Percentiles rank a stretch among this genome's conserved stretches.
These are phyloP conservation scores for Calonectria honghensis DNA, from an alignment of 2,329 filamentous ascomycete species.

Conservation along the genomic window DNA sequence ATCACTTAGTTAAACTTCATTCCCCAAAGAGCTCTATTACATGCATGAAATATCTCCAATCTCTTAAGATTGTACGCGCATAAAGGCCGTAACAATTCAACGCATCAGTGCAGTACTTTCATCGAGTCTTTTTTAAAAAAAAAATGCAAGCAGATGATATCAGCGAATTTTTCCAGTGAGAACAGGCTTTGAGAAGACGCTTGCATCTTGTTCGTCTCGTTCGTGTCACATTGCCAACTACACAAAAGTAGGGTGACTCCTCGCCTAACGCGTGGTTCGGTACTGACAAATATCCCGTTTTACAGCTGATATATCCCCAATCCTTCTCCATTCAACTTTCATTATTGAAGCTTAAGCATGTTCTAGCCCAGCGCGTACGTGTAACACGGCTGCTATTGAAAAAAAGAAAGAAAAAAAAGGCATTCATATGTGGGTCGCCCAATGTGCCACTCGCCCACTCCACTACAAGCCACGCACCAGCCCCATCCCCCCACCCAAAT, in stretches of 20 bases:
- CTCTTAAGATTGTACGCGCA: not conserved
- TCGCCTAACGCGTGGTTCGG: not conserved
- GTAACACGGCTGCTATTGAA: not conserved
- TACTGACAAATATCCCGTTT: not conserved
- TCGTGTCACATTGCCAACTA: too few relatives aligned
- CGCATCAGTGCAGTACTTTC: not conserved
- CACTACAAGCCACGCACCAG: constrained; percentile 22
- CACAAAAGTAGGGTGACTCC: too few relatives aligned
- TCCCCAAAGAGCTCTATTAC: not conserved
- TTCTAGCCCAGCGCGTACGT: not conserved
- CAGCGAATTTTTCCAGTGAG: too few relatives aligned
- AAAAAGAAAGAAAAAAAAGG: not conserved
- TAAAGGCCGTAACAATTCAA: not conserved
- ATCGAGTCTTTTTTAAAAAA: not conserved
- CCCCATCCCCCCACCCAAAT: constrained; percentile 13
- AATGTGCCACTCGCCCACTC: not conserved
- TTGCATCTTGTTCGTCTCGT: not conserved
- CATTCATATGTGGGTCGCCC: not conserved
- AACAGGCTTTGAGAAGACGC: not conserved
- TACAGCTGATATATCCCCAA: not conserved
- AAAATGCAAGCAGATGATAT: not conserved
- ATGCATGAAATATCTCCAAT: not conserved
- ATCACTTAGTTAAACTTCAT: not conserved
- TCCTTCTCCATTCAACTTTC: not conserved
- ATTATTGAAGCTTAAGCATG: not conserved